phyloP scores from a whole-genome alignment of 768 basidiomycete species.

The Tricholoma flavovirens region DNA sequence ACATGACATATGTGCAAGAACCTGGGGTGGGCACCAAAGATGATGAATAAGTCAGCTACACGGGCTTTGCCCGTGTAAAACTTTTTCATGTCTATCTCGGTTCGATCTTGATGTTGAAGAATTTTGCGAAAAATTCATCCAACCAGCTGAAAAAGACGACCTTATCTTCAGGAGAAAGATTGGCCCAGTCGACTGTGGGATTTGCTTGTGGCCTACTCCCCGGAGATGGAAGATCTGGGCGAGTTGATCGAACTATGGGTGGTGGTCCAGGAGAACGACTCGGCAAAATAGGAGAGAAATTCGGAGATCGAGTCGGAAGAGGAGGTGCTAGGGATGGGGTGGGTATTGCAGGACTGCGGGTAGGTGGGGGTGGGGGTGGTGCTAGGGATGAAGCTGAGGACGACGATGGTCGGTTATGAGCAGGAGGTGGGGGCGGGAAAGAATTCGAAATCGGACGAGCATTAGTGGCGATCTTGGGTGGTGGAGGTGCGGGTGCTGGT shows the following conservation, averaged over 20 bases:
- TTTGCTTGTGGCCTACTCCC: constrained; percentile 11
- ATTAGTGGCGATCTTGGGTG: constrained; percentile 30
- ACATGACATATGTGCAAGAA: background rate
- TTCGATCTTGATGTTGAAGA: constrained; percentile 24
- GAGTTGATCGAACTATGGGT: constrained; percentile 26
- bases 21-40: no score
- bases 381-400: background rate
- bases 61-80: background rate
- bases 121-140: constrained; percentile 70
- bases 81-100: constrained; percentile 1
- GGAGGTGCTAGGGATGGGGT: constrained; percentile 17
- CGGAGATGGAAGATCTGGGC: constrained; percentile 19
- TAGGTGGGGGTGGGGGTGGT: constrained; percentile 10
- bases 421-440: constrained; percentile 20
- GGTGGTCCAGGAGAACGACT: constrained; percentile 23
- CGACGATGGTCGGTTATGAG: constrained; percentile 8
- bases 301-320: constrained; percentile 12
- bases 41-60: background rate
- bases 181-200: constrained; percentile 56
- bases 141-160: constrained; percentile 71
- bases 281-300: constrained; percentile 12
- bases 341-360: constrained; percentile 9
- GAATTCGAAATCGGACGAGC: constrained; percentile 21
- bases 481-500: constrained; percentile 46
- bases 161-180: constrained; percentile 64